These are phyloP conservation scores for Trichomonas vaginalis DNA, from an alignment of 208 protist species.

Conservation along the genomic window DNA sequence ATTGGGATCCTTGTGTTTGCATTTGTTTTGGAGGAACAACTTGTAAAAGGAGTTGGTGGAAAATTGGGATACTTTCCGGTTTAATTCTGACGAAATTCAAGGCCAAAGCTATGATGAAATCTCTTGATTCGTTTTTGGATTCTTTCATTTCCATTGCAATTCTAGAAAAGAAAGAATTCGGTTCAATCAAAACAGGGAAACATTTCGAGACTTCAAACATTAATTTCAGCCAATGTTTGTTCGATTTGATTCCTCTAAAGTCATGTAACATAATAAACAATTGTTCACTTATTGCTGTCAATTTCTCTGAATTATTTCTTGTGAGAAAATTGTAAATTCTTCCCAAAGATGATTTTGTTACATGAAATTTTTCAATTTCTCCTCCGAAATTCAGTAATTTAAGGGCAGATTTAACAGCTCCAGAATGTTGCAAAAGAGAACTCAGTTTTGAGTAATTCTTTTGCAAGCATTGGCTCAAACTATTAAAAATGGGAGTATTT, in stretches of 20 bases:
- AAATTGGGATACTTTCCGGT: not conserved
- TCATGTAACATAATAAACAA: not conserved
- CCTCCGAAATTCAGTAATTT: not conserved
- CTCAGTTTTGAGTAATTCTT: not conserved
- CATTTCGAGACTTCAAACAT: not conserved
- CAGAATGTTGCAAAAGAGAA: not conserved
- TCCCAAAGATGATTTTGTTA: not conserved
- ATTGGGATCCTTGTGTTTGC: not conserved
- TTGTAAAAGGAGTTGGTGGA: not conserved
- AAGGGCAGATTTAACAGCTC: not conserved
- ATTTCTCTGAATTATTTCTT: not conserved
- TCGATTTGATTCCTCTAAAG: not conserved
- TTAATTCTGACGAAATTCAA: not conserved
- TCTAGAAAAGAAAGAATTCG: not conserved
- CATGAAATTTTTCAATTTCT: not conserved
- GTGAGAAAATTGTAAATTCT: not conserved
- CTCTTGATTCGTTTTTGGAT: not conserved
- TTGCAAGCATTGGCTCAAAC: not conserved
- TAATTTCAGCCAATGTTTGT: not conserved
- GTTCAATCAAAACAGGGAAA: not conserved
- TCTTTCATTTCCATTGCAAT: not conserved
- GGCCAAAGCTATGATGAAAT: not conserved
- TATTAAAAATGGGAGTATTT: not conserved
- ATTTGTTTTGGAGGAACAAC: not conserved
- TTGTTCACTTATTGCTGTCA: not conserved